A percentile compares a stretch with the other conserved stretches of the same genome.
Evolutionary conservation across 1,284 basidiomycete genomes (phyloP).

Genomic region (Fomitiporia mediterranea): DNA sequence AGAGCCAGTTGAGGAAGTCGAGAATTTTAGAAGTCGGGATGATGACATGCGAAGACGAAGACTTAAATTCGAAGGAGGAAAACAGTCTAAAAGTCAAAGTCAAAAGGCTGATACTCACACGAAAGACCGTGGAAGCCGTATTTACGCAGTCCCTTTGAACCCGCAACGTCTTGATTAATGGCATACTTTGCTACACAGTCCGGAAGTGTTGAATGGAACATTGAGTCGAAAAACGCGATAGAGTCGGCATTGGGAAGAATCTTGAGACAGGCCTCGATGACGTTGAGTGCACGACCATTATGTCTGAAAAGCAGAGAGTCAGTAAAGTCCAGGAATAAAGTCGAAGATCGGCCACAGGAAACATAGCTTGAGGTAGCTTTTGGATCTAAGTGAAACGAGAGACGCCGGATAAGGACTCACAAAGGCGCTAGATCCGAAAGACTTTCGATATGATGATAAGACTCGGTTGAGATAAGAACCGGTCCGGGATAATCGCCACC

Average conservation of each 20-base stretch:
- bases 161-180: conserved; percentile 59
- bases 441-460: conserved; percentile 64
- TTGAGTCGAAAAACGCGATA: conserved; percentile 78
- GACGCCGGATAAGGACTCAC: too few relatives aligned
- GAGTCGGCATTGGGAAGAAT: conserved; percentile 58
- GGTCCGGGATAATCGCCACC: conserved; percentile 72
- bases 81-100: not conserved
- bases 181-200: conserved; percentile 73
- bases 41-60: not conserved
- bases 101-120: conserved; percentile 38
- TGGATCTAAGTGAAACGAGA: too few relatives aligned
- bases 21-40: not conserved
- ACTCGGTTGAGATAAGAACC: conserved; percentile 59
- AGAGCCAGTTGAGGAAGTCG: not conserved
- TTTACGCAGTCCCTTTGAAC: conserved; percentile 66
- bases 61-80: not conserved
- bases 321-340: not conserved
- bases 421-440: conserved; percentile 78
- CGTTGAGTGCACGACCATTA: conserved; percentile 56
- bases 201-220: conserved; percentile 78
- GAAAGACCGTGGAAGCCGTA: conserved; percentile 87
- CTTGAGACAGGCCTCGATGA: conserved; percentile 58
- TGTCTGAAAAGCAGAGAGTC: conserved; percentile 37
- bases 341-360: not conserved
- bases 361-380: too few relatives aligned